phyloP scores from a whole-genome alignment of 2,329 filamentous ascomycete species.

The Davidsoniella neocaledoniae region DNA sequence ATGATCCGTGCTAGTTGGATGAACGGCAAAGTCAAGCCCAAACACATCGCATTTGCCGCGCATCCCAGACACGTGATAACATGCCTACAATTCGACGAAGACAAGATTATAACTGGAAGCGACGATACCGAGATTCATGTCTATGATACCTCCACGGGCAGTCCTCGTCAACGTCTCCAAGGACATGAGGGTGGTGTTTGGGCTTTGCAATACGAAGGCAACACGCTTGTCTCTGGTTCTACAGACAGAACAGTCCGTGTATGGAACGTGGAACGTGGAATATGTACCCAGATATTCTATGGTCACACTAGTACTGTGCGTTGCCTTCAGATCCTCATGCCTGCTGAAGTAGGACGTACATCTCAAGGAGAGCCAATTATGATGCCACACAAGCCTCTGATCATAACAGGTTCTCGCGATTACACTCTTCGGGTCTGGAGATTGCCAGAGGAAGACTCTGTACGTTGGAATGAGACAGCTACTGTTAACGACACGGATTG shows the following conservation, averaged over 20 bases:
- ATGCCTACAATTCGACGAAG: constrained; percentile 90
- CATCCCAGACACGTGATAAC: constrained; percentile 95
- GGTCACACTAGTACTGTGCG: constrained; percentile 95
- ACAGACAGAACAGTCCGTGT: constrained; percentile 97
- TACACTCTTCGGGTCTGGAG: constrained; percentile 91
- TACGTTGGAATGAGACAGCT: constrained; percentile 61
- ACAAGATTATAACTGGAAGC: constrained; percentile 95
- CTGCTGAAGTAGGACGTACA: constrained; percentile 56
- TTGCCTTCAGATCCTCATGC: constrained; percentile 86
- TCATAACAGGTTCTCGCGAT: constrained; percentile 93
- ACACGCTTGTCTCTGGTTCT: constrained; percentile 85
- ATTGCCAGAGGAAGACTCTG: constrained; percentile 64
- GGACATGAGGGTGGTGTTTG: constrained; percentile 96
- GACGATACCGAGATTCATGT: constrained; percentile 97
- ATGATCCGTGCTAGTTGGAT: constrained; percentile 90
- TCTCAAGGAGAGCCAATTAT: constrained; percentile 60
- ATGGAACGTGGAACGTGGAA: constrained; percentile 90
- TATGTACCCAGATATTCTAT: constrained; percentile 90
- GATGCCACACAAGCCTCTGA: constrained; percentile 86
- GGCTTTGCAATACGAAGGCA: constrained; percentile 92
- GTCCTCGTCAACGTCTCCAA: constrained; percentile 63
- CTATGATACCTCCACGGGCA: constrained; percentile 91
- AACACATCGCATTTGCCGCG: constrained; percentile 81
- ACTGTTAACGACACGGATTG: constrained; percentile 56
- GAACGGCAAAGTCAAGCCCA: constrained; percentile 63